Evolutionary conservation across 2,329 filamentous ascomycete genomes (phyloP).

Genomic region (Ceratocystis cacaofunesta): DNA sequence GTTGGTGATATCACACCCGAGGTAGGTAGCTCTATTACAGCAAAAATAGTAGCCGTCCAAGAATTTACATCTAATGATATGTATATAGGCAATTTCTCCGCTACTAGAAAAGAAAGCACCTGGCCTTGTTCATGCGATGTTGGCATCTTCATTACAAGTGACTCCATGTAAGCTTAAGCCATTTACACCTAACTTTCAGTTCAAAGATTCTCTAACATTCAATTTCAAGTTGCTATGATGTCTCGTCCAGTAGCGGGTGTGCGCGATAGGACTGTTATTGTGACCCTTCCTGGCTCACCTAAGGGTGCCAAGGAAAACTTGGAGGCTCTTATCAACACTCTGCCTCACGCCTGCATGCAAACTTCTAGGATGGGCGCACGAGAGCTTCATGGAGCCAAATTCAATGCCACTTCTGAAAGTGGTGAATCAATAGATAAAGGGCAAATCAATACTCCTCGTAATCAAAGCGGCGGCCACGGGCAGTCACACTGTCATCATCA

Average conservation of each 20-base stretch:
- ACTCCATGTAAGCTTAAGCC: conserved; percentile 63
- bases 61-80: conserved; percentile 15
- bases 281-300: conserved; percentile 85
- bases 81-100: conserved; percentile 52
- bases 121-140: conserved; percentile 89
- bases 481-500: conserved; percentile 36
- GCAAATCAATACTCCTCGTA: conserved; percentile 33
- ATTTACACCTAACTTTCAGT: background rate
- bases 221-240: conserved; percentile 77
- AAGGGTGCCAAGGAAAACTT: conserved; percentile 93
- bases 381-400: conserved; percentile 54
- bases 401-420: conserved; percentile 46
- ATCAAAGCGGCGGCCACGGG: conserved; percentile 36
- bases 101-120: conserved; percentile 75
- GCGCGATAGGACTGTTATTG: conserved; percentile 62
- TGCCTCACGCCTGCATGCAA: conserved; percentile 90
- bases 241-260: conserved; percentile 83
- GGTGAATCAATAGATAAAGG: conserved; percentile 51
- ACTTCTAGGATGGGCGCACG: conserved; percentile 73
- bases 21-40: conserved; percentile 30
- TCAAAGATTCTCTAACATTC: conserved; percentile 14
- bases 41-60: background rate
- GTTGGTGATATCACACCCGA: conserved; percentile 76
- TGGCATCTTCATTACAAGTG: conserved; percentile 65
- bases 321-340: conserved; percentile 69